Conservation (phyloP, 805 yeast species). For the Huiozyma naganishii region DNA sequence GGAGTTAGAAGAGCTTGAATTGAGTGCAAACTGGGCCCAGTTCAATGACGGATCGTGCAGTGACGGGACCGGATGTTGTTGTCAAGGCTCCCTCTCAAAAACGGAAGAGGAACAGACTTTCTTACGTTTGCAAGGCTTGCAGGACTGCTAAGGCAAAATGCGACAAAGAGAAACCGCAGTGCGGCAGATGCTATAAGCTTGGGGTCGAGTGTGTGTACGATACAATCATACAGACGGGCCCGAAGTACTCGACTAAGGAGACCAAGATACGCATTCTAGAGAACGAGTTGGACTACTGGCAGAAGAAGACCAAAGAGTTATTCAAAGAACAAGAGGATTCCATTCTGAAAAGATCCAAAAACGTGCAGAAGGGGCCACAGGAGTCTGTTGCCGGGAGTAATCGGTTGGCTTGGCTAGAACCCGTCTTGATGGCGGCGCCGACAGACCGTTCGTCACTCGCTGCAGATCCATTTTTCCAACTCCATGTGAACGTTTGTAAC, state of each 20-base stretch:
- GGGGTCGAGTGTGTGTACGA: constrained; percentile 24
- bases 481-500: constrained; percentile 13
- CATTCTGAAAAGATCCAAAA: neutral
- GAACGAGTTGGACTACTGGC: constrained; percentile 26
- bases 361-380: neutral
- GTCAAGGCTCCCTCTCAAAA: no score
- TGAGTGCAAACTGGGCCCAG: no score
- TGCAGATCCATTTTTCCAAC: constrained; percentile 3
- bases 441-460: neutral
- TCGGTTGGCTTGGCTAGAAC: neutral
- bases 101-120: constrained; percentile 19
- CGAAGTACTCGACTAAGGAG: constrained; percentile 24
- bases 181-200: constrained; percentile 22
- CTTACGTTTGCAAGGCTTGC: constrained; percentile 27
- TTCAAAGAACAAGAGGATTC: constrained; percentile 4
- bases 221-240: constrained; percentile 22
- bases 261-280: constrained; percentile 23
- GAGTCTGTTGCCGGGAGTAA: no score
- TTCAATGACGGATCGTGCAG: no score
- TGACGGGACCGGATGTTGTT: no score
- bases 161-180: constrained; percentile 24
- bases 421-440: neutral
- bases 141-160: constrained; percentile 27
- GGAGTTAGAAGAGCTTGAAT: no score
- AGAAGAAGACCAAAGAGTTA: constrained; percentile 15